Percentiles rank a stretch among this genome's conserved stretches.
These are phyloP conservation scores for Zygotorulaspora florentina DNA, from an alignment of 805 yeast species.

Conservation along the genomic window DNA sequence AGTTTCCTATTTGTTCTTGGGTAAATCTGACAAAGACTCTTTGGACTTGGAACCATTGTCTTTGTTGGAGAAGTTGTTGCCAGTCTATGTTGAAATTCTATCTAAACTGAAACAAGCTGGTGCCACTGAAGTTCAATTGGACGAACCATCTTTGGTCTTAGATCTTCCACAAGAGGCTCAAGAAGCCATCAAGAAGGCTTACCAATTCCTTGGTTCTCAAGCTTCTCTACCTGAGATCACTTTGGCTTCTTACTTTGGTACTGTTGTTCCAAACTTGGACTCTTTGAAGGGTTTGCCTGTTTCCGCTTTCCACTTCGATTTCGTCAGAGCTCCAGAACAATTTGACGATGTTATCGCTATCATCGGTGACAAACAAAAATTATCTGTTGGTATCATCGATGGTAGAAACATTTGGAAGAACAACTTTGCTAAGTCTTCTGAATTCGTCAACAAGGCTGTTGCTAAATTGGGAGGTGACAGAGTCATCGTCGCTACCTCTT, in stretches of 20 bases:
- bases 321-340: constrained; percentile 94
- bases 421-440: constrained; percentile 84
- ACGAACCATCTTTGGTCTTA: constrained; percentile 94
- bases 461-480: constrained; percentile 80
- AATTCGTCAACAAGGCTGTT: constrained; percentile 74
- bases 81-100: constrained; percentile 87
- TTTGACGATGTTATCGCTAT: constrained; percentile 73
- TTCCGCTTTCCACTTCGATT: constrained; percentile 93
- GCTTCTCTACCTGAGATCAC: constrained; percentile 71
- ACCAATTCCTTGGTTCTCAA: constrained; percentile 63
- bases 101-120: constrained; percentile 89
- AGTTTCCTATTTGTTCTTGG: constrained; percentile 87
- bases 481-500: constrained; percentile 89
- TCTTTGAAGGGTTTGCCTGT: constrained; percentile 90
- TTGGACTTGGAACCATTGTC: constrained; percentile 90
- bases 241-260: constrained; percentile 95
- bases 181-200: constrained; percentile 86
- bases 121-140: constrained; percentile 91
- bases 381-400: constrained; percentile 95
- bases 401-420: constrained; percentile 99
- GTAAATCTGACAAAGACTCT: constrained; percentile 98
- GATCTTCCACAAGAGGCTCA: constrained; percentile 83
- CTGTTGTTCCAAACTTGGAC: constrained; percentile 91
- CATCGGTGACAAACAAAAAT: constrained; percentile 63
- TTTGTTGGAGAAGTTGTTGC: constrained; percentile 81